Conservation (phyloP, 169 alveolate genomes). For the Plasmodium falciparum region DNA sequence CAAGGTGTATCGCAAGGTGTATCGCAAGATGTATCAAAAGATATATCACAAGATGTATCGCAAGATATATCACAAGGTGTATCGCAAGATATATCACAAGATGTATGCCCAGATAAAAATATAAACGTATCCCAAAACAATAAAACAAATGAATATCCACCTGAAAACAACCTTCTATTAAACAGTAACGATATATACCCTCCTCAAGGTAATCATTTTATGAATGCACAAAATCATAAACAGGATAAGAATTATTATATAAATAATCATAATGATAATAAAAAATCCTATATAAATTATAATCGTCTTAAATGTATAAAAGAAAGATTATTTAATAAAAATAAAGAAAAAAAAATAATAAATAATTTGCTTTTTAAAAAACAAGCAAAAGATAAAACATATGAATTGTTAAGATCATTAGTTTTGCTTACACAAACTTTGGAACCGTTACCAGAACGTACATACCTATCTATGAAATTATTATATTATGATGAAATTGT, state of each 20-base stretch:
- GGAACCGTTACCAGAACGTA: conserved; percentile 87
- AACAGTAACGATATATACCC: not conserved
- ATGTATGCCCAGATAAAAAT: too few relatives aligned
- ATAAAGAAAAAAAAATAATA: conserved; percentile 69
- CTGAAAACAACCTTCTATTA: not conserved
- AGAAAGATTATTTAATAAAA: conserved; percentile 74
- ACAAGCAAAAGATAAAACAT: conserved; percentile 80
- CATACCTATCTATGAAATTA: conserved; percentile 87
- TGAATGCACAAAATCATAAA: not conserved
- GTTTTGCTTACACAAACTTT: conserved; percentile 87
- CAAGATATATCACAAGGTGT: too few relatives aligned
- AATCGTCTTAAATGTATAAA: conserved; percentile 29
- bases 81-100: too few relatives aligned
- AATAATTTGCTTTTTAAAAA: conserved; percentile 77
- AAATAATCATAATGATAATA: conserved; percentile 4
- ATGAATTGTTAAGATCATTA: conserved; percentile 82
- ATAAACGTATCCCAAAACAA: too few relatives aligned
- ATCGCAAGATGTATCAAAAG: too few relatives aligned
- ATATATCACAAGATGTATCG: too few relatives aligned
- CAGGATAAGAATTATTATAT: not conserved
- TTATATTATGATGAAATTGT: conserved; percentile 87
- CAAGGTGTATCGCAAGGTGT: too few relatives aligned
- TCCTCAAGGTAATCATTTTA: not conserved
- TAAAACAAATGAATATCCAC: too few relatives aligned
- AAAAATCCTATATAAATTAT: conserved; percentile 11